Base-by-base conservation (phyloP, 116 monocot genomes). In the Zostera marina region DNA sequence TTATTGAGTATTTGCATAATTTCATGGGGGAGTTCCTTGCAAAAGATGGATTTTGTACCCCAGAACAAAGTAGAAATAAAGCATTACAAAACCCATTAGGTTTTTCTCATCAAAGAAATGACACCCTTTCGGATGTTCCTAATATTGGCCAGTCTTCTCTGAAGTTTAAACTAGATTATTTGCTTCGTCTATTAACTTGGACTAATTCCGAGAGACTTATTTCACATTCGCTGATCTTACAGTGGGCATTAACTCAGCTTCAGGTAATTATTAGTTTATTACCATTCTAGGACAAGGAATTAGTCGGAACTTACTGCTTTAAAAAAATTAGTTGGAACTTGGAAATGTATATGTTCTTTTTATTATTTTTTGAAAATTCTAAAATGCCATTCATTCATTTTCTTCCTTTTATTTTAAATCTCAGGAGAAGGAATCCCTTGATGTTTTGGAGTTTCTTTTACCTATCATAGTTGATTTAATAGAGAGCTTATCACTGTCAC, bases 351-450 rank as follows among this genome's bases (percentile, higher is more conserved):
- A 1, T 48, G 20, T 11, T 48, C 14, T 25, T 48, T 20, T 63
- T 63, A 44, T 26, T 62, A 24, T 1, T 52, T 63, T 25, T 3
- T 39, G 32, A 32, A 0, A 38, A 52, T 15, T 2, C 9, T 15
- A 11, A 3, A 59, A 11, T 42, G 44, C 21, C 4, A 45, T 40
- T 26, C 17, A 44, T 21, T 44, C 5, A 14, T 9, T 53, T 22
- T 60, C n/a, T 44, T 44, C 53, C 12, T 0, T 46, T 55, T 32
- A 32, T 32, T 60, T 67, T 73, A 60, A 76, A 93, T 87, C 81
- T 57, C 72, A 98, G 98, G 98, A 98, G 58, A 90, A 75, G 72
- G 83, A 81, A 61, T 81, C 80, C 45, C 51, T 73, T 70, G 81
- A 86, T 5, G 70, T 67, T 48, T 69, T 83, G 48, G 90, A 98